phyloP scores from a whole-genome alignment of 345 rosid genomes.

The Citrus unshiu region DNA sequence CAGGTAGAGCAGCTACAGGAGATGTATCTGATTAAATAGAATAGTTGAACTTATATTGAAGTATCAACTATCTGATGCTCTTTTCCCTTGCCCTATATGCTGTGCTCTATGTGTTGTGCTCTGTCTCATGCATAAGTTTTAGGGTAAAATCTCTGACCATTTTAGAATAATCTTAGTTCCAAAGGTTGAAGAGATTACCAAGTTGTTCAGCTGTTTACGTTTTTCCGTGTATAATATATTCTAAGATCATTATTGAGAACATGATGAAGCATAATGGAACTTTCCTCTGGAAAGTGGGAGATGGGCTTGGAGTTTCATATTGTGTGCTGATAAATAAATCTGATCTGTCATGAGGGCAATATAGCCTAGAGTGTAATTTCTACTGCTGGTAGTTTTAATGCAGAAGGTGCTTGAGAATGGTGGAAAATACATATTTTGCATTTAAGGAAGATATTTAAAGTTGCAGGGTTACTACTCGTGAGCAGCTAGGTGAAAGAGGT shows the following conservation, averaged over 20 bases:
- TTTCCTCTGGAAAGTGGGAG: background rate
- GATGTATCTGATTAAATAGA: background rate
- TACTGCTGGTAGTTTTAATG: background rate
- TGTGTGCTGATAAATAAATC: background rate
- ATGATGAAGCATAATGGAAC: background rate
- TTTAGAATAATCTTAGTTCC: background rate
- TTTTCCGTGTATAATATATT: background rate
- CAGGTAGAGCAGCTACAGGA: constrained; percentile 47
- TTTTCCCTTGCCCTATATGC: background rate
- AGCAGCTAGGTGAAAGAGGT: background rate
- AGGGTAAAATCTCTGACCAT: background rate
- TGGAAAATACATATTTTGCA: background rate
- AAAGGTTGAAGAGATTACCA: background rate
- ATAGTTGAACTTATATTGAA: constrained; percentile 4
- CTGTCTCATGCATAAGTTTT: background rate
- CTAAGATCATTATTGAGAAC: background rate
- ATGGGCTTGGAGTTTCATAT: background rate
- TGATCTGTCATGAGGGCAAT: background rate
- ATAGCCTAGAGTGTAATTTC: background rate
- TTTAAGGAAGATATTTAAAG: background rate
- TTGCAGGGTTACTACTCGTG: background rate
- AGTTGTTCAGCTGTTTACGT: background rate
- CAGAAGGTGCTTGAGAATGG: background rate
- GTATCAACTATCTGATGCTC: background rate
- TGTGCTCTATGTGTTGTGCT: background rate